Percentiles rank a stretch among this genome's conserved stretches.
These are phyloP conservation scores for Penicillium pulvis DNA, from an alignment of 495 filamentous ascomycete genomes.

Conservation along the genomic window DNA sequence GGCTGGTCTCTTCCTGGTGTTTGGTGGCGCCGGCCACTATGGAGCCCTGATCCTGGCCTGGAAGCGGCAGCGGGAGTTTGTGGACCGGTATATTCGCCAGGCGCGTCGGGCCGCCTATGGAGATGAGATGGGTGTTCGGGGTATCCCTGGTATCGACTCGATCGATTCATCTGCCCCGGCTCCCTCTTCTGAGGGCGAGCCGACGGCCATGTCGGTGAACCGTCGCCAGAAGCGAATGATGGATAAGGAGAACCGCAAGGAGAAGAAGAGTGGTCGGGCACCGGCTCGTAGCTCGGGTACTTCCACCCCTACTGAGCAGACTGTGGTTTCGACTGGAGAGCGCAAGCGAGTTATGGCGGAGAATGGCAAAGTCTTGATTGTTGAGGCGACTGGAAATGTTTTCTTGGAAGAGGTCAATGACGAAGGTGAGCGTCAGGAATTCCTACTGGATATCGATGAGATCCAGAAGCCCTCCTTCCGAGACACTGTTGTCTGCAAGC, in stretches of 20 bases:
- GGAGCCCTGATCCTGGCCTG: conserved; percentile 78
- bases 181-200: conserved; percentile 38
- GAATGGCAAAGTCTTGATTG: conserved; percentile 93
- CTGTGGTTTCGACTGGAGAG: conserved; percentile 58
- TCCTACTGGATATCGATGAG: conserved; percentile 75
- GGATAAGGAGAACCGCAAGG: conserved; percentile 77
- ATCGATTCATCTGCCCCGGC: conserved; percentile 39
- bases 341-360: conserved; percentile 85
- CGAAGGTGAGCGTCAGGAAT: conserved; percentile 80
- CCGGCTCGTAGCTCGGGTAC: conserved; percentile 45
- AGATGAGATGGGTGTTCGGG: conserved; percentile 65
- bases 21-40: conserved; percentile 86
- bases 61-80: conserved; percentile 87
- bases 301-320: conserved; percentile 47
- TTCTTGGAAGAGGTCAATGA: conserved; percentile 88
- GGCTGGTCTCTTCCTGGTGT: conserved; percentile 77
- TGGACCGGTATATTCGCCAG: conserved; percentile 86
- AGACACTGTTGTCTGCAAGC: conserved; percentile 68
- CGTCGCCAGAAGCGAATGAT: conserved; percentile 84
- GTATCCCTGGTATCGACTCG: conserved; percentile 66
- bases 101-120: conserved; percentile 90
- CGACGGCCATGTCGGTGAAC: conserved; percentile 64
- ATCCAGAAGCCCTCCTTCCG: conserved; percentile 64
- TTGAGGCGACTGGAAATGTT: conserved; percentile 88
- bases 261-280: conserved; percentile 47